Conservation (phyloP, 305 asterid genomes). For the Caryopteris hybrid region DNA sequence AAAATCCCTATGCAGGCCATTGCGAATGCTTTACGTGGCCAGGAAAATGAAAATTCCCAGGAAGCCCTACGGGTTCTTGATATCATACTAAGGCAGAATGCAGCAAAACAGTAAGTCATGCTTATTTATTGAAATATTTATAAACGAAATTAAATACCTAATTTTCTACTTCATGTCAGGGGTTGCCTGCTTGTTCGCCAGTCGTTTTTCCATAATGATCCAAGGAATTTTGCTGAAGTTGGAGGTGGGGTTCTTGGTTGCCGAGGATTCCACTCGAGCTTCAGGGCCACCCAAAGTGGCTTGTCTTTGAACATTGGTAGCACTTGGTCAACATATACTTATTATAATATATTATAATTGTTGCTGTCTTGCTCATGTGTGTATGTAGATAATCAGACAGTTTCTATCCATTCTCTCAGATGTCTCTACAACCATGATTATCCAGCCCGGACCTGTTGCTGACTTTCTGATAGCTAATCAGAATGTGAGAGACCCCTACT, state of each 20-base stretch:
- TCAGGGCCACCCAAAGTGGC: conserved; percentile 56
- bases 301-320: conserved; percentile 56
- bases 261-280: conserved; percentile 62
- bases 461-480: conserved; percentile 71
- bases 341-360: neutral
- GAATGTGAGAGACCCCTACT: conserved; percentile 57
- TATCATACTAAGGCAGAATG: conserved; percentile 81
- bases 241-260: conserved; percentile 62
- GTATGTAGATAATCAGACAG: neutral
- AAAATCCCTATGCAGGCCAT: conserved; percentile 83
- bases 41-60: conserved; percentile 66
- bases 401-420: conserved; percentile 29
- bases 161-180: conserved; percentile 28
- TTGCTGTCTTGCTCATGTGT: neutral
- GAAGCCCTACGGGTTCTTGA: conserved; percentile 81
- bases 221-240: conserved; percentile 39
- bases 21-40: conserved; percentile 73
- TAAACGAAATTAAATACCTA: neutral
- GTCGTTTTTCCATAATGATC: conserved; percentile 52
- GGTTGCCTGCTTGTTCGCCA: conserved; percentile 63
- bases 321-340: neutral
- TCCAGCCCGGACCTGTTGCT: conserved; percentile 73
- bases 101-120: conserved; percentile 72
- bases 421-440: conserved; percentile 86
- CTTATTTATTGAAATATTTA: neutral